phyloP scores from a whole-genome alignment of 176 grass and related monocot species.

The Puccinellia tenuiflora region DNA sequence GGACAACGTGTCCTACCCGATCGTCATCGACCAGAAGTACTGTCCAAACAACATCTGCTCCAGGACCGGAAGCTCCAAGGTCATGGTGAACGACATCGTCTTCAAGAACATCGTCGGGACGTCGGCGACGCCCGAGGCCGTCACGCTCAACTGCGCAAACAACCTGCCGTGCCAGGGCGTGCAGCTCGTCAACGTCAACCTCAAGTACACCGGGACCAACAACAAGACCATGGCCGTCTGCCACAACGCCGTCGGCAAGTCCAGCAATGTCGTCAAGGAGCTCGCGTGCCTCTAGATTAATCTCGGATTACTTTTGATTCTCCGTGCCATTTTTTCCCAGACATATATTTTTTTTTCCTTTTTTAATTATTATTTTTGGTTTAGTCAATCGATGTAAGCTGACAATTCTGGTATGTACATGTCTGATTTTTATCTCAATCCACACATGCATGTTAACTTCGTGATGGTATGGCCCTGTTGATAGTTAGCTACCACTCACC shows the following conservation, averaged over 20 bases:
- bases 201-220: constrained; percentile 20
- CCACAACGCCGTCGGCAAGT: constrained; percentile 30
- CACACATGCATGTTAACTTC: not conserved
- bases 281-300: constrained; percentile 34
- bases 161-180: constrained; percentile 51
- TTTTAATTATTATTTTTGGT: not conserved
- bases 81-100: constrained; percentile 33
- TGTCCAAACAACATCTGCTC: constrained; percentile 60
- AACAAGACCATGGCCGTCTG: constrained; percentile 41
- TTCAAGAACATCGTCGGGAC: constrained; percentile 66
- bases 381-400: not conserved
- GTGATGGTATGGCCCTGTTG: not conserved
- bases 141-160: constrained; percentile 53
- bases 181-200: constrained; percentile 47
- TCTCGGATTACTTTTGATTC: not conserved
- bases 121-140: constrained; percentile 37
- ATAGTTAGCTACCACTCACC: not conserved
- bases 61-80: constrained; percentile 30
- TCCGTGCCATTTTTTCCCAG: not conserved
- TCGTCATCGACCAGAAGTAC: constrained; percentile 86
- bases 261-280: constrained; percentile 12
- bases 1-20: constrained; percentile 60
- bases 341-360: not conserved
- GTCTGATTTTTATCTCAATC: not conserved
- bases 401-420: not conserved